phyloP scores from a whole-genome alignment of 345 rosid species.

The Balakata baccata region DNA sequence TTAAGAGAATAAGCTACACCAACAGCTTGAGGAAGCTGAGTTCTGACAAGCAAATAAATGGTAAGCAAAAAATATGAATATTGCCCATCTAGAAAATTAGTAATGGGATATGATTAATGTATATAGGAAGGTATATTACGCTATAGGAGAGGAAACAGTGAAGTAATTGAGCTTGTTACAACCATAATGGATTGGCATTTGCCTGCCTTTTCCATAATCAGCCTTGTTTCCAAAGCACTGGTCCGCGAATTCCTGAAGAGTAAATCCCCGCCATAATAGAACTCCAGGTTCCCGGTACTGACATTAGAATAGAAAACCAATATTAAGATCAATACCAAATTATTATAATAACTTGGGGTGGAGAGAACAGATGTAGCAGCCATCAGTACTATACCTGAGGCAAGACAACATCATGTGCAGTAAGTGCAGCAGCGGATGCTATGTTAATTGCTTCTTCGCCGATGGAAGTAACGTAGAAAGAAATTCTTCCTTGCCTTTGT shows the following conservation, averaged over 20 bases:
- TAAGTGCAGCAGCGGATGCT: constrained; percentile 79
- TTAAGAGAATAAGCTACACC: constrained; percentile 86
- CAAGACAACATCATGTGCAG: constrained; percentile 49
- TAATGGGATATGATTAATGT: too few relatives aligned
- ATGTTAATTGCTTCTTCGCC: constrained; percentile 86
- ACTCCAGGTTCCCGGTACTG: constrained; percentile 75
- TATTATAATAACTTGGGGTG: too few relatives aligned
- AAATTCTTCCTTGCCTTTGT: constrained; percentile 85
- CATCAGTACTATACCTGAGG: constrained; percentile 55
- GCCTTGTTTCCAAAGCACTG: constrained; percentile 45
- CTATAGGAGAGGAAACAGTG: constrained; percentile 50
- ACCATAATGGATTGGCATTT: constrained; percentile 61
- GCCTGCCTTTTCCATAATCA: constrained; percentile 57
- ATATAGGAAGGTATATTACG: constrained; percentile 29
- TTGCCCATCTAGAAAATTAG: background rate
- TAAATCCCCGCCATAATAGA: constrained; percentile 55
- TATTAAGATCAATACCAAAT: background rate
- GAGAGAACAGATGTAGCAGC: too few relatives aligned
- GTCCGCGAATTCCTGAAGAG: constrained; percentile 48
- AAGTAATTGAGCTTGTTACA: constrained; percentile 47
- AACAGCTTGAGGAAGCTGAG: constrained; percentile 82
- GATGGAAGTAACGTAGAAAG: constrained; percentile 59
- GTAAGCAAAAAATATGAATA: background rate
- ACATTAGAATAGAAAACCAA: background rate
- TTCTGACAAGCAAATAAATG: constrained; percentile 30